Conservation (phyloP, 2,329 filamentous ascomycete species). For the Sclerotinia spermophila region DNA sequence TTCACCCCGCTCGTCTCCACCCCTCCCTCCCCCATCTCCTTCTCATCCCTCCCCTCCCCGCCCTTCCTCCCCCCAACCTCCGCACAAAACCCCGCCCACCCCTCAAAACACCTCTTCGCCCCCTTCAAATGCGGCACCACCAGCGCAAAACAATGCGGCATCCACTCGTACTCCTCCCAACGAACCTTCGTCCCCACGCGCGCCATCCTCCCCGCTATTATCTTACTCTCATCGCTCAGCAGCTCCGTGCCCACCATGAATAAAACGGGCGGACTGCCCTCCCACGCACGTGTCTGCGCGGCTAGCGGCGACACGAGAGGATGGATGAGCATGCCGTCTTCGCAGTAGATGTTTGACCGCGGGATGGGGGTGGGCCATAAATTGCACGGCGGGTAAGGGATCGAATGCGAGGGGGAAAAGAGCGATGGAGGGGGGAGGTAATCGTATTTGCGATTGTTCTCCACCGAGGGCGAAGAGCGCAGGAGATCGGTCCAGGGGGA, state of each 20-base stretch:
- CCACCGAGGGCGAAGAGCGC: constrained; percentile 56
- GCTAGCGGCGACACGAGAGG: constrained; percentile 65
- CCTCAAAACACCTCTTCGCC: constrained; percentile 50
- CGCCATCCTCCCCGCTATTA: constrained; percentile 54
- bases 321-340: constrained; percentile 55
- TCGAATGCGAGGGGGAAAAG: constrained; percentile 37
- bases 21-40: background rate
- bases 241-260: constrained; percentile 68
- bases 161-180: constrained; percentile 72
- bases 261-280: constrained; percentile 60
- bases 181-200: constrained; percentile 57
- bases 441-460: constrained; percentile 53
- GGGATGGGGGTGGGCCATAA: constrained; percentile 57
- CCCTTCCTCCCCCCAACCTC: constrained; percentile 35
- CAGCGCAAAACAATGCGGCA: constrained; percentile 72
- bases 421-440: constrained; percentile 55
- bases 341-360: constrained; percentile 51
- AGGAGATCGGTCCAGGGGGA: constrained; percentile 72
- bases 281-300: constrained; percentile 51
- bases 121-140: constrained; percentile 48
- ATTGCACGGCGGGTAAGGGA: constrained; percentile 45
- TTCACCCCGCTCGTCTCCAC: constrained; percentile 42
- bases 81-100: constrained; percentile 55
- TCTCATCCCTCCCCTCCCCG: background rate
- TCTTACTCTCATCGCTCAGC: constrained; percentile 63